These are phyloP conservation scores for Fusarium scirpi DNA, from an alignment of 2,329 filamentous ascomycete species.

Conservation along the genomic window DNA sequence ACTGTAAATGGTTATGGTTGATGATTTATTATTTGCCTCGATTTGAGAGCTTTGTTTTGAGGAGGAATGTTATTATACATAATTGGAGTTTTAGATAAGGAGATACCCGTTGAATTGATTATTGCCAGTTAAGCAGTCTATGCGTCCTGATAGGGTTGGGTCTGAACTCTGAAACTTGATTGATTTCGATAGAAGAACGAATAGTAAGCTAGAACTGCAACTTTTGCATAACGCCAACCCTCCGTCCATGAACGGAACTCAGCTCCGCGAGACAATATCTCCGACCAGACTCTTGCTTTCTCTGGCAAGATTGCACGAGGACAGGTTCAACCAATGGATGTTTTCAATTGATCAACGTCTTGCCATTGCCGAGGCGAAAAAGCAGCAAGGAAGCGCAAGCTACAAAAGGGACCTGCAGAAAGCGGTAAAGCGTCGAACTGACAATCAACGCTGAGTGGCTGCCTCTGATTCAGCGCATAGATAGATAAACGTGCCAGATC, in stretches of 20 bases:
- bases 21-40: slow-evolving; percentile 2
- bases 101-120: slow-evolving; percentile 13
- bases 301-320: slow-evolving; percentile 34
- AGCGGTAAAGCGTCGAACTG: slow-evolving; percentile 36
- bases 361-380: slow-evolving; percentile 27
- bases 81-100: slow-evolving; percentile 13
- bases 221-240: neutral
- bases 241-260: slow-evolving; percentile 7
- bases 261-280: slow-evolving; percentile 20
- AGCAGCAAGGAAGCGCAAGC: slow-evolving; percentile 26
- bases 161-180: slow-evolving; percentile 6
- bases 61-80: slow-evolving; percentile 5
- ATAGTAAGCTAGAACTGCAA: slow-evolving; percentile 13
- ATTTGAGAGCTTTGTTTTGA: slow-evolving; percentile 4
- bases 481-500: slow-evolving; percentile 48
- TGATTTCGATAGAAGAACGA: slow-evolving; percentile 10
- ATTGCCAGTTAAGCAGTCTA: slow-evolving; percentile 4
- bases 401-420: slow-evolving; percentile 46
- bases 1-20: neutral
- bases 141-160: neutral
- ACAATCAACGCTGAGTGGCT: slow-evolving; percentile 28
- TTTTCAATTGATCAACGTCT: slow-evolving; percentile 6
- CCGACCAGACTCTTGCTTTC: slow-evolving; percentile 12
- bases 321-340: slow-evolving; percentile 19
- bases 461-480: slow-evolving; percentile 38